Evolutionary conservation across 208 protist species (phyloP).

Genomic region (Angomonas deanei): DNA sequence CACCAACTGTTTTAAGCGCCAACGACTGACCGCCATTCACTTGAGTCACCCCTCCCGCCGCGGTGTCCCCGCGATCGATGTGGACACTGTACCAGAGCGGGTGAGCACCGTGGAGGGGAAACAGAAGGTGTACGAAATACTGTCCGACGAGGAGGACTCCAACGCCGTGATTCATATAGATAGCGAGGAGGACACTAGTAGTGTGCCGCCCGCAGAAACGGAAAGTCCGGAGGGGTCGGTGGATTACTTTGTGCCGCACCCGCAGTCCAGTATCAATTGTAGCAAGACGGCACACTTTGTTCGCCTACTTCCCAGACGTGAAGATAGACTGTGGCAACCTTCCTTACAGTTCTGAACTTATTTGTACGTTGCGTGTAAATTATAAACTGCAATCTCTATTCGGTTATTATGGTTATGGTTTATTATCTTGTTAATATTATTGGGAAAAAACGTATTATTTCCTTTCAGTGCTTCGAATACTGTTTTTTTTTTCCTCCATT

Average conservation of each 20-base stretch:
- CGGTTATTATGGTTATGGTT: no score
- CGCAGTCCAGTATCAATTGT: not conserved
- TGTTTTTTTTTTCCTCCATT: not conserved
- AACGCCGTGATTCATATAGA: conserved; percentile 3
- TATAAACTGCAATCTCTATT: no score
- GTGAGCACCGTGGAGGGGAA: not conserved
- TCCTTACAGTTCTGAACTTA: conserved; percentile 54
- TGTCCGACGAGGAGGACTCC: not conserved
- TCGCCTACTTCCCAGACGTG: conserved; percentile 62
- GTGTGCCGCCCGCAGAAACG: not conserved
- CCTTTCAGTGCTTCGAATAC: no score
- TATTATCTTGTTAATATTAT: no score
- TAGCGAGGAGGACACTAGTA: not conserved
- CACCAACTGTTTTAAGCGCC: not conserved
- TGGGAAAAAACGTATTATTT: no score
- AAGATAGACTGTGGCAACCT: conserved; percentile 68
- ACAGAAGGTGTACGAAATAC: conserved; percentile 14
- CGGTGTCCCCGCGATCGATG: conserved; percentile 16
- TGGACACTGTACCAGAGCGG: conserved; percentile 13
- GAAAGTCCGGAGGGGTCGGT: conserved; percentile 8
- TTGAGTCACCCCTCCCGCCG: not conserved
- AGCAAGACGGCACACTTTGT: conserved; percentile 15
- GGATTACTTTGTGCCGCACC: conserved; percentile 14
- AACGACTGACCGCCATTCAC: not conserved
- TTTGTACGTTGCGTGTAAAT: no score